Conservation (phyloP, 495 filamentous ascomycete genomes). For the Neurospora sp. region DNA sequence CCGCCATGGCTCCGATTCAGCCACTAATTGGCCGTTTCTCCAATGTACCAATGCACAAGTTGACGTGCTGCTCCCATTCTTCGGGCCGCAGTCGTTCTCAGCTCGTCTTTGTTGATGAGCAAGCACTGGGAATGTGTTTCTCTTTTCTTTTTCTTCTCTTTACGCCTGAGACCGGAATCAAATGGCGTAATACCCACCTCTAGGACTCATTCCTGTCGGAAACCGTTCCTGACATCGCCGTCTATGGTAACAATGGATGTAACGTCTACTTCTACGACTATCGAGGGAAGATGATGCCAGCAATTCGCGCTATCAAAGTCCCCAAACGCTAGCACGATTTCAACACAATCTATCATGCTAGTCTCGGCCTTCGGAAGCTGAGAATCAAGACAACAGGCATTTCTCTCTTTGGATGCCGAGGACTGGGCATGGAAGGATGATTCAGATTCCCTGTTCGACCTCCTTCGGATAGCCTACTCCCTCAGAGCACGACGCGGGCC, state of each 20-base stretch:
- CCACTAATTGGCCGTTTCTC: neutral
- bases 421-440: neutral
- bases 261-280: neutral
- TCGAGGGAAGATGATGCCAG: neutral
- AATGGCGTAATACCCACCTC: neutral
- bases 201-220: neutral
- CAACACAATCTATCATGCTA: neutral
- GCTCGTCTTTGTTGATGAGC: neutral
- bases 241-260: neutral
- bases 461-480: neutral
- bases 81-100: neutral
- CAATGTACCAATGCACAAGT: neutral
- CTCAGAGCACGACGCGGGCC: neutral
- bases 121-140: neutral
- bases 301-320: neutral
- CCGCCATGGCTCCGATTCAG: neutral
- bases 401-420: neutral
- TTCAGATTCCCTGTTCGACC: neutral
- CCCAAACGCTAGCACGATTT: neutral
- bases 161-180: neutral
- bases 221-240: neutral
- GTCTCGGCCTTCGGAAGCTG: neutral
- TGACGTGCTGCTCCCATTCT: neutral
- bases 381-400: neutral
- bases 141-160: neutral